A percentile compares a stretch with the other conserved stretches of the same genome.
These are phyloP conservation scores for Raphanus raphanistrum DNA, from an alignment of 345 rosid genomes.

Conservation along the genomic window DNA sequence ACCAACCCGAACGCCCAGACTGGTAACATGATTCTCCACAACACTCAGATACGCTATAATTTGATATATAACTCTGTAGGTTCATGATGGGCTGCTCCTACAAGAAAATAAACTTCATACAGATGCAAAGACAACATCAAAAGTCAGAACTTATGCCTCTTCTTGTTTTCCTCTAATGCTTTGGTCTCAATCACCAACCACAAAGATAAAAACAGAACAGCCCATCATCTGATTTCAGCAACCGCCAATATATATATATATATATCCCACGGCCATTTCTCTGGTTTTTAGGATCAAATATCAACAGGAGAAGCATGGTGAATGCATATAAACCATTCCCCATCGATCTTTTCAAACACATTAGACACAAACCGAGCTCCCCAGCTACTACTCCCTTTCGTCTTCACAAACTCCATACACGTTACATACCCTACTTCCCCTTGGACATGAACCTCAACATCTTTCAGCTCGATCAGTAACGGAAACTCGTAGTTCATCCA, in stretches of 20 bases:
- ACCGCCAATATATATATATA: too few relatives aligned
- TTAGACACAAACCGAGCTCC: slow-evolving; percentile 90
- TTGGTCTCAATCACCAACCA: neutral
- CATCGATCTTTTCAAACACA: slow-evolving; percentile 78
- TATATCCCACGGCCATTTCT: neutral
- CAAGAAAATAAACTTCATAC: neutral
- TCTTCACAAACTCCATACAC: slow-evolving; percentile 79
- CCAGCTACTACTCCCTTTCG: slow-evolving; percentile 89
- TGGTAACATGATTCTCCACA: too few relatives aligned
- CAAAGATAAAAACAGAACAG: neutral
- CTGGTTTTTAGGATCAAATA: slow-evolving; percentile 42
- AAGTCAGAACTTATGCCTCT: neutral
- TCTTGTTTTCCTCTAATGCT: neutral
- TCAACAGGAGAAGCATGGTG: slow-evolving; percentile 94
- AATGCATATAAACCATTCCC: slow-evolving; percentile 72
- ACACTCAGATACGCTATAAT: too few relatives aligned
- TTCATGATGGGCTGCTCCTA: neutral
- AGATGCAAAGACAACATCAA: neutral
- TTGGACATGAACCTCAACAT: slow-evolving; percentile 62
- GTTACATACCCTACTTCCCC: slow-evolving; percentile 79
- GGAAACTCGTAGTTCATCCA: slow-evolving; percentile 93
- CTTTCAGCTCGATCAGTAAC: slow-evolving; percentile 68
- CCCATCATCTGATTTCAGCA: too few relatives aligned
- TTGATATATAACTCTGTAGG: too few relatives aligned
- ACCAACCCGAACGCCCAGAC: too few relatives aligned